Evolutionary conservation across 176 grass and related monocot genomes (phyloP), one percentile per base, ranked within the genome.

Genomic region (Sorghum bicolor): DNA sequence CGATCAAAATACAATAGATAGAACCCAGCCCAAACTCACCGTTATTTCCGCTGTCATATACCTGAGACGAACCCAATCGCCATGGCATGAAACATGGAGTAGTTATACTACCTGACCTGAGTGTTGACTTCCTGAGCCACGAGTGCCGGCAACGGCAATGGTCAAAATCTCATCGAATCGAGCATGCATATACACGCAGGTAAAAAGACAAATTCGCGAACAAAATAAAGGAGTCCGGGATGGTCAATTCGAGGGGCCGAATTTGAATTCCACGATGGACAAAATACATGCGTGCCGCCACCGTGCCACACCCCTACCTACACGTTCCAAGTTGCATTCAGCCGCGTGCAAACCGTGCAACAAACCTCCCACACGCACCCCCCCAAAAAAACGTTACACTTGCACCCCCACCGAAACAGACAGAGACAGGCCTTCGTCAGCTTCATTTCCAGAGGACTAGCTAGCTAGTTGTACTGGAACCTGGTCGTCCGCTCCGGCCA

Each of bases 381-480:
- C 81, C 28, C n/a, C n/a, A n/a, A 68, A 84, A 84, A 74, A 67
- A 66, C 58, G 76, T 64, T 79, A 74, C 80, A 79, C 20, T 55
- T 55, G 52, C 52, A 55, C 52, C 52, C 20, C 36, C 75, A 66
- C n/a, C 19, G 26, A 48, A 13, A n/a, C n/a, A n/a, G n/a, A n/a
- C 24, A 62, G 20, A 25, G 1, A 11, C 2, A 52, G 5, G 47
- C 48, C 16, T 4, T 1, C 10, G 2, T 1, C 40, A 14, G 24
- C 28, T 4, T 3, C 8, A 7, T 1, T 6, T 5, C 30, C 48
- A 11, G 16, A 28, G 0, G 13, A 1, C 77, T 87, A 82, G 17
- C 79, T 85, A 22, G 2, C 82, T 90, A 86, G n/a, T 88, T 86
- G 75, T 90, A 88, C 50, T 88, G 88, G 91, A 79, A 87, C 39